Conservation (phyloP, 2,329 filamentous ascomycete genomes). For the Proliferodiscus dingleyae region DNA sequence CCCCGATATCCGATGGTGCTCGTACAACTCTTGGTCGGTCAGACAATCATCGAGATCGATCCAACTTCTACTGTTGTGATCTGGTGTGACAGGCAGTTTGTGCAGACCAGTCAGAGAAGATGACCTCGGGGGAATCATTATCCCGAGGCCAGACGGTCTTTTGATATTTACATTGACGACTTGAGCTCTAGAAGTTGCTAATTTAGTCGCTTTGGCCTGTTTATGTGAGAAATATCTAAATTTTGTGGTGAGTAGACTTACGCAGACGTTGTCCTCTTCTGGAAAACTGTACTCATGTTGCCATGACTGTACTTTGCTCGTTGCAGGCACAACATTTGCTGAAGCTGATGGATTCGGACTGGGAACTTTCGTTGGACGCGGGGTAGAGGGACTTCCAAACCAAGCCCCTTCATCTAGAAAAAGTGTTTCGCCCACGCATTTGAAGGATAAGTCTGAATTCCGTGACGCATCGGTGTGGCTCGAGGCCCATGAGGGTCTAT, state of each 20-base stretch:
- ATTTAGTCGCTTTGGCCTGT: conserved; percentile 22
- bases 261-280: conserved; percentile 21
- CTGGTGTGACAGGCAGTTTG: background rate
- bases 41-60: conserved; percentile 6
- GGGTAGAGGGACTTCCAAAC: conserved; percentile 12
- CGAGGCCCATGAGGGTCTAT: background rate
- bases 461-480: conserved; percentile 1
- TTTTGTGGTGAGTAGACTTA: conserved; percentile 10
- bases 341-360: background rate
- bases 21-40: background rate
- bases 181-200: conserved; percentile 21
- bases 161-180: conserved; percentile 20
- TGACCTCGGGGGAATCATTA: conserved; percentile 18
- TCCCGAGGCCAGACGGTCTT: conserved; percentile 3
- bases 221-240: conserved; percentile 3
- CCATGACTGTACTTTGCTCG: conserved; percentile 21
- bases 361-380: background rate
- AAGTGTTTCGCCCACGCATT: conserved; percentile 19
- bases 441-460: conserved; percentile 24
- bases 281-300: conserved; percentile 19
- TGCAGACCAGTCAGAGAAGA: conserved; percentile 12
- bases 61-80: conserved; percentile 9
- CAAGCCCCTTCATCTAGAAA: conserved; percentile 17
- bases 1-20: background rate
- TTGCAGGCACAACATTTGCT: conserved; percentile 6